These are phyloP conservation scores for Mycothermus thermophilus DNA, from an alignment of 495 filamentous ascomycete genomes.

Conservation along the genomic window DNA sequence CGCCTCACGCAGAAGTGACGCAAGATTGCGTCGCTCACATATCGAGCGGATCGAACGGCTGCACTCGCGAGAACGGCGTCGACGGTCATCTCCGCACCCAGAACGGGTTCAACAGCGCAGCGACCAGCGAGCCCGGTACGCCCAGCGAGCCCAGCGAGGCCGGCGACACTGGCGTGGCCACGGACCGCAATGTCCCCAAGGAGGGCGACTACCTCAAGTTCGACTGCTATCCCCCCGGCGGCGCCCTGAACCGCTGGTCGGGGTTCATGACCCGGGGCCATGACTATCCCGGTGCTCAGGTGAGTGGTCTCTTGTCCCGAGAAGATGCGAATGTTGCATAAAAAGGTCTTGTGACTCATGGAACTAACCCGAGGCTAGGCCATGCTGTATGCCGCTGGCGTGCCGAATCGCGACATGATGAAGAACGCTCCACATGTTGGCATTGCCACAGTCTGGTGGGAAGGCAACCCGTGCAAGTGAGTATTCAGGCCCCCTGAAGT, in stretches of 20 bases:
- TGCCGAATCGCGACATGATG: constrained; percentile 74
- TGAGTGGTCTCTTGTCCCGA: too few species aligned
- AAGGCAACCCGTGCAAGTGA: constrained; percentile 73
- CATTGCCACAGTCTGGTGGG: constrained; percentile 88
- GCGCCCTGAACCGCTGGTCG: constrained; percentile 36
- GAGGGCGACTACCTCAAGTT: constrained; percentile 34
- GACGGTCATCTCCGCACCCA: too few species aligned
- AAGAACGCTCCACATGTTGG: constrained; percentile 85
- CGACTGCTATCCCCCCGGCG: constrained; percentile 26
- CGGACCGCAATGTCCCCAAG: constrained; percentile 26
- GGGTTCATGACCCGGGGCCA: constrained; percentile 44
- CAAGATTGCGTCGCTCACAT: too few species aligned
- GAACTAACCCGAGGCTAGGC: too few species aligned
- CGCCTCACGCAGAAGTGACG: constrained; percentile 15
- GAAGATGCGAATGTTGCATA: neutral
- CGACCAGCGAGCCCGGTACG: too few species aligned
- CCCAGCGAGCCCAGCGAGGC: too few species aligned
- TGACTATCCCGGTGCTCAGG: constrained; percentile 90
- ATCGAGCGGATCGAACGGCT: too few species aligned
- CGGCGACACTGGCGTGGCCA: too few species aligned
- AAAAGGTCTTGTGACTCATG: constrained; percentile 2
- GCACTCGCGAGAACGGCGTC: too few species aligned
- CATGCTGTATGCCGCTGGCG: constrained; percentile 91
- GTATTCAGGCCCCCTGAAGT: constrained; percentile 12
- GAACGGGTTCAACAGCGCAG: too few species aligned